phyloP scores from a whole-genome alignment of 345 rosid genomes.

The Syzygium aqueum region DNA sequence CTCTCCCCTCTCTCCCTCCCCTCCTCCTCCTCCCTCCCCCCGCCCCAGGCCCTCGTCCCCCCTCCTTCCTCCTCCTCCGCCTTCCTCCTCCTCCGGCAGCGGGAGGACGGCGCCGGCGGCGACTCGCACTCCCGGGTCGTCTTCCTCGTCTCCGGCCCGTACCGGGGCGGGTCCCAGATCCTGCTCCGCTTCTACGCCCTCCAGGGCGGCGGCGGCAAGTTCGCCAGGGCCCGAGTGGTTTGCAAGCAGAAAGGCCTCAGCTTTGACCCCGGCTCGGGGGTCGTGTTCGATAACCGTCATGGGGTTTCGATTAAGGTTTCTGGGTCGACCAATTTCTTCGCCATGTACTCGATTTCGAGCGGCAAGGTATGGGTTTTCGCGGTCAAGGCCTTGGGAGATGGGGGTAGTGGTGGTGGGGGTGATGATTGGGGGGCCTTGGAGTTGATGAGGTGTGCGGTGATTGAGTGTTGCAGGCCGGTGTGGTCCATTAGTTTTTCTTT shows the following conservation, averaged over 20 bases:
- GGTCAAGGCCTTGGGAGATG: constrained; percentile 23
- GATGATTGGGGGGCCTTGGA: constrained; percentile 33
- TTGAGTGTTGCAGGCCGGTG: constrained; percentile 56
- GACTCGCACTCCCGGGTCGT: constrained; percentile 19
- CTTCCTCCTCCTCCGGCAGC: constrained; percentile 30
- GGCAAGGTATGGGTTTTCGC: constrained; percentile 54
- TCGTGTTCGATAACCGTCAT: constrained; percentile 40
- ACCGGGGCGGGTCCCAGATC: constrained; percentile 46
- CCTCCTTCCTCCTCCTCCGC: constrained; percentile 34
- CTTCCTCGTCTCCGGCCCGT: constrained; percentile 47
- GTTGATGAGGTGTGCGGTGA: constrained; percentile 63
- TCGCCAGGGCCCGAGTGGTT: constrained; percentile 35
- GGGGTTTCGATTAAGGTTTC: constrained; percentile 50
- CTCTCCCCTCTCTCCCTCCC: constrained; percentile 15
- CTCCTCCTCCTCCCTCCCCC: constrained; percentile 20
- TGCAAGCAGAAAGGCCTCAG: constrained; percentile 56
- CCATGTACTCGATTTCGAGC: constrained; percentile 47
- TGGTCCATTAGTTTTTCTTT: constrained; percentile 51
- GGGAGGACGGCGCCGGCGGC: constrained; percentile 3
- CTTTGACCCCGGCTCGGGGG: constrained; percentile 47
- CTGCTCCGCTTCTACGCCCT: constrained; percentile 42
- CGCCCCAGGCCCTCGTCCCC: constrained; percentile 21
- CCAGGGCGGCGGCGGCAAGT: constrained; percentile 9
- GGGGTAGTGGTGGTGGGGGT: constrained; percentile 17
- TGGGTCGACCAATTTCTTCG: constrained; percentile 70